Percentiles rank a stretch among this genome's conserved stretches.
Evolutionary conservation across 1,284 basidiomycete species (phyloP).

Genomic region (Chalciporus piperatoides): DNA sequence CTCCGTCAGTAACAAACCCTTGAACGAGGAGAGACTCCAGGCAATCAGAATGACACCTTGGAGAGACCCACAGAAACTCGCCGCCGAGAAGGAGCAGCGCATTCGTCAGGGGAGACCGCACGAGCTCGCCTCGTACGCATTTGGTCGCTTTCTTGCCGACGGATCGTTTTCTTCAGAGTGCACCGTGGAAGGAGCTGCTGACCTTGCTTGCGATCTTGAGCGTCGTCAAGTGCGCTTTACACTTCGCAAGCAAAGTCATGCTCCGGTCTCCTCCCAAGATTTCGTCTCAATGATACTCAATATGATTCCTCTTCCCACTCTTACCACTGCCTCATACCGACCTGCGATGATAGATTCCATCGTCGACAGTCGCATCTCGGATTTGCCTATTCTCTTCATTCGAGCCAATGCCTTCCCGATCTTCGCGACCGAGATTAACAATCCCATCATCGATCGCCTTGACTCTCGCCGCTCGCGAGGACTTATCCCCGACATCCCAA

Average conservation of each 20-base stretch:
- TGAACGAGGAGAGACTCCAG: constrained; percentile 22
- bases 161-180: constrained; percentile 37
- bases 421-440: constrained; percentile 14
- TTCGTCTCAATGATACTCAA: constrained; percentile 1
- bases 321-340: constrained; percentile 17
- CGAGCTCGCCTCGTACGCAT: constrained; percentile 28
- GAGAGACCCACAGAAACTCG: constrained; percentile 32
- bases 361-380: constrained; percentile 8
- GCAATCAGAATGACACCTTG: constrained; percentile 26
- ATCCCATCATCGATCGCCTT: fast-evolving
- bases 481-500: constrained; percentile 22
- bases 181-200: constrained; percentile 25
- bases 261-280: background rate
- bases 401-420: constrained; percentile 23
- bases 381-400: constrained; percentile 24
- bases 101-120: constrained; percentile 23
- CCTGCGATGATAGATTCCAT: constrained; percentile 14
- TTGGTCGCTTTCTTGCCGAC: constrained; percentile 36
- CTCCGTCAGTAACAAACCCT: constrained; percentile 18
- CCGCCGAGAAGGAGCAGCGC: constrained; percentile 25
- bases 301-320: no score
- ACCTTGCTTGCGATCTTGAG: constrained; percentile 34
- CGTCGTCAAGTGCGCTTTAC: constrained; percentile 30
- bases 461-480: constrained; percentile 26
- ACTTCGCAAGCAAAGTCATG: constrained; percentile 22